Conservation (phyloP, 495 filamentous ascomycete genomes). For the Penicillium cinerascens region DNA sequence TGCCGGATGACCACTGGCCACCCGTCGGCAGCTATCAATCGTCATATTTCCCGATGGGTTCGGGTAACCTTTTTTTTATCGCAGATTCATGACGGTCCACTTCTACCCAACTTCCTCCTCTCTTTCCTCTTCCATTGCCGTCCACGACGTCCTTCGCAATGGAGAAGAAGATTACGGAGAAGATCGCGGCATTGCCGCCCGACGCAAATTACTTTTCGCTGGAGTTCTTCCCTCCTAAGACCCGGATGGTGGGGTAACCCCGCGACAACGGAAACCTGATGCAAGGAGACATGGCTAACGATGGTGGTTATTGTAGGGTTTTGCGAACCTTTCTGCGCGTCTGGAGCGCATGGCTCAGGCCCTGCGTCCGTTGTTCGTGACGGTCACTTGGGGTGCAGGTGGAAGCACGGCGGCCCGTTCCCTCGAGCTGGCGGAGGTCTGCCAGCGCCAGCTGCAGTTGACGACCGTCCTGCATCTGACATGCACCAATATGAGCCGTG, state of each 20-base stretch:
- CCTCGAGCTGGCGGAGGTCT: conserved; percentile 91
- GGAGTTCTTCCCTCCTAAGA: conserved; percentile 99
- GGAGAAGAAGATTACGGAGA: conserved; percentile 84
- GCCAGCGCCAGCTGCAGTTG: conserved; percentile 83
- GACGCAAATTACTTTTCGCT: conserved; percentile 87
- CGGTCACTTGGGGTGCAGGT: conserved; percentile 96
- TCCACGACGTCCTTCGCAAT: conserved; percentile 36
- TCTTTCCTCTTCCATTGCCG: conserved; percentile 15
- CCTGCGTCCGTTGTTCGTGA: conserved; percentile 89
- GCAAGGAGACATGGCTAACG: conserved; percentile 17
- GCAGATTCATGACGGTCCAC: conserved; percentile 25
- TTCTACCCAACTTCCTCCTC: conserved; percentile 21
- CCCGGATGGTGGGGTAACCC: conserved; percentile 64
- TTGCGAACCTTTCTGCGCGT: conserved; percentile 86
- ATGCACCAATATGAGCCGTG: conserved; percentile 94
- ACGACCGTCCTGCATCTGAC: conserved; percentile 96
- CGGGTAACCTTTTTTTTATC: conserved; percentile 2
- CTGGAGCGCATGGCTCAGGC: conserved; percentile 93
- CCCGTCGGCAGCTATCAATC: conserved; percentile 16
- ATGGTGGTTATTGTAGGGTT: conserved; percentile 52
- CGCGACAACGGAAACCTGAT: conserved; percentile 12
- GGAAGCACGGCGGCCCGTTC: conserved; percentile 87
- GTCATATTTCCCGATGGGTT: conserved; percentile 21
- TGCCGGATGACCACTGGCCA: conserved; percentile 15
- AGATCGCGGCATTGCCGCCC: conserved; percentile 85